Evolutionary conservation across 768 basidiomycete species (phyloP).

Genomic region (Lactarius quietus): DNA sequence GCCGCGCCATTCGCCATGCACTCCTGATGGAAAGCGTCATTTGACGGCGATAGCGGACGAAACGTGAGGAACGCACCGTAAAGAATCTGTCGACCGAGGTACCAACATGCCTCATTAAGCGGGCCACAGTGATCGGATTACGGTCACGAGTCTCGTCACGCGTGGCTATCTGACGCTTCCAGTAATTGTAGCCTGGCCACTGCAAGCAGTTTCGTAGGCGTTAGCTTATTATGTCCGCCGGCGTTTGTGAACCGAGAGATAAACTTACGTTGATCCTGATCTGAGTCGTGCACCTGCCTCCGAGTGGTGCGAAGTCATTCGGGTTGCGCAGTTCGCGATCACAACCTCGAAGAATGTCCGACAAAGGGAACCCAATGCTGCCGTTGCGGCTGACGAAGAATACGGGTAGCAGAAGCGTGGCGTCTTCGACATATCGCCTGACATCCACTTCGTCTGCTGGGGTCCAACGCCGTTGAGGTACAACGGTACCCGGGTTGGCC

Average conservation of each 20-base stretch:
- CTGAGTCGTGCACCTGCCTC: no score
- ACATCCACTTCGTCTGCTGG: slow-evolving; percentile 8
- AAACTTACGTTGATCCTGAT: no score
- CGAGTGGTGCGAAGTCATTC: no score
- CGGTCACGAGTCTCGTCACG: slow-evolving; percentile 2
- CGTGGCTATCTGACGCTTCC: slow-evolving; percentile 8
- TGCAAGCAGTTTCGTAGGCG: background rate
- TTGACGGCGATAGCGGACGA: background rate
- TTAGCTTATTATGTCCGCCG: background rate
- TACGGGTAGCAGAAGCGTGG: slow-evolving; percentile 5
- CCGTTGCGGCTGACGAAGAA: slow-evolving; percentile 7
- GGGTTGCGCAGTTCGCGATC: no score
- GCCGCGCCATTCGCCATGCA: background rate
- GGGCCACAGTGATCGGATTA: slow-evolving; percentile 1
- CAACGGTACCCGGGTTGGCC: slow-evolving; percentile 1
- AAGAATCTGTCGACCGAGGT: slow-evolving; percentile 9
- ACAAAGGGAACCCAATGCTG: background rate
- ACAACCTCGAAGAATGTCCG: background rate
- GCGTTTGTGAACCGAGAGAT: no score
- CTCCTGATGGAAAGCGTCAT: background rate
- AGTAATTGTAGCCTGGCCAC: slow-evolving; percentile 5
- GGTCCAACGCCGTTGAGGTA: slow-evolving; percentile 12
- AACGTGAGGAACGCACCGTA: background rate
- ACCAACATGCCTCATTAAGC: slow-evolving; percentile 14
- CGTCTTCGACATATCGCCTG: background rate